Conservation (phyloP, 257 asterid genomes). For the Prunella vulgaris region DNA sequence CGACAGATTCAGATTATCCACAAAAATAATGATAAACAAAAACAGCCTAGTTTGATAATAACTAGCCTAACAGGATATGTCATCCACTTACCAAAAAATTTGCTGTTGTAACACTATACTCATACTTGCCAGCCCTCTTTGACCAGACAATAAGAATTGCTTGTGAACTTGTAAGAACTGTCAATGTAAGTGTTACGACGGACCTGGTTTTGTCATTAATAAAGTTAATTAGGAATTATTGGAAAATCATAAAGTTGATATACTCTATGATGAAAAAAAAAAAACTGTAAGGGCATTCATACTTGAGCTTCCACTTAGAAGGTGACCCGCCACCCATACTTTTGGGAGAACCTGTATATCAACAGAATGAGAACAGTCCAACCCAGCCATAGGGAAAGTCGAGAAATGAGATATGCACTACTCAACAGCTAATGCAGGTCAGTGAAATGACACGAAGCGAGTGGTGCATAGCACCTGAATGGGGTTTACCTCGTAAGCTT, state of each 20-base stretch:
- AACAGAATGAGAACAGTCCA: conserved; percentile 16
- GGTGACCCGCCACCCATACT: conserved; percentile 45
- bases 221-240: conserved; percentile 11
- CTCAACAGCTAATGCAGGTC: neutral
- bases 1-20: neutral
- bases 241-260: conserved; percentile 7
- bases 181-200: conserved; percentile 73
- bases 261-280: conserved; percentile 3
- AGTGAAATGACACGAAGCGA: neutral
- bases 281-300: conserved; percentile 24
- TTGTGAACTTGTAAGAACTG: conserved; percentile 96
- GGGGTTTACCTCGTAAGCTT: too few relatives aligned
- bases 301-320: conserved; percentile 90
- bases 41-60: conserved; percentile 10
- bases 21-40: neutral
- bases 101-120: conserved; percentile 97
- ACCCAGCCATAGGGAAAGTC: neutral
- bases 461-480: conserved; percentile 35
- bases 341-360: conserved; percentile 42
- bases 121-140: conserved; percentile 96
- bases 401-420: neutral
- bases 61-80: conserved; percentile 1
- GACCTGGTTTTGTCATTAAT: conserved; percentile 47
- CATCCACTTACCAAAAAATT: conserved; percentile 84
- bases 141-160: conserved; percentile 99